Percentiles rank a stretch among this genome's conserved stretches.
phyloP scores from a whole-genome alignment of 306 rosid genomes.

The Fragaria ananassa region DNA sequence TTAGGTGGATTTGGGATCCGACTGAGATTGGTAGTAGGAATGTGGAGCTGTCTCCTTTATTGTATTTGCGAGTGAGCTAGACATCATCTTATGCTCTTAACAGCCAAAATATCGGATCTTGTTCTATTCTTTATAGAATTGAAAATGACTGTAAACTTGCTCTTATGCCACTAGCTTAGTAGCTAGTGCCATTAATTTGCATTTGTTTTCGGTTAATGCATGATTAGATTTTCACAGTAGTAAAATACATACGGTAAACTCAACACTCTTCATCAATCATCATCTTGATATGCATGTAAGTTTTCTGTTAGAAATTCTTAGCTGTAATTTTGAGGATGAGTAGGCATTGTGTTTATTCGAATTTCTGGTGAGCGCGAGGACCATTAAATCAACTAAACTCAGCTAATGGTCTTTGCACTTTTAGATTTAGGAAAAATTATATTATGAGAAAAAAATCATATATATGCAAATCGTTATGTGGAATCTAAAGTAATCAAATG shows the following conservation, averaged over 20 bases:
- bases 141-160: background rate
- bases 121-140: constrained; percentile 7
- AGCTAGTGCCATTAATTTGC: background rate
- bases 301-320: background rate
- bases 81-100: constrained; percentile 24
- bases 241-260: background rate
- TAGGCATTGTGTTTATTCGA: background rate
- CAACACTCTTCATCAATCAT: background rate
- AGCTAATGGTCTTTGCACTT: no score
- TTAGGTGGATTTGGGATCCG: background rate
- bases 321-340: no score
- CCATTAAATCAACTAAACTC: background rate
- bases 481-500: background rate
- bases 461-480: no score
- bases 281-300: no score
- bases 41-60: constrained; percentile 7
- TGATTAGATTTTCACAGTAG: background rate
- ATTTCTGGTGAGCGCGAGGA: background rate
- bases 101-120: constrained; percentile 34
- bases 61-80: background rate
- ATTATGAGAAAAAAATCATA: no score
- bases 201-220: background rate
- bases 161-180: background rate
- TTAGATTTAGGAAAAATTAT: background rate
- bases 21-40: constrained; percentile 6